Conservation (phyloP, 73 alveolate species). For the Diophrys appendiculata region DNA sequence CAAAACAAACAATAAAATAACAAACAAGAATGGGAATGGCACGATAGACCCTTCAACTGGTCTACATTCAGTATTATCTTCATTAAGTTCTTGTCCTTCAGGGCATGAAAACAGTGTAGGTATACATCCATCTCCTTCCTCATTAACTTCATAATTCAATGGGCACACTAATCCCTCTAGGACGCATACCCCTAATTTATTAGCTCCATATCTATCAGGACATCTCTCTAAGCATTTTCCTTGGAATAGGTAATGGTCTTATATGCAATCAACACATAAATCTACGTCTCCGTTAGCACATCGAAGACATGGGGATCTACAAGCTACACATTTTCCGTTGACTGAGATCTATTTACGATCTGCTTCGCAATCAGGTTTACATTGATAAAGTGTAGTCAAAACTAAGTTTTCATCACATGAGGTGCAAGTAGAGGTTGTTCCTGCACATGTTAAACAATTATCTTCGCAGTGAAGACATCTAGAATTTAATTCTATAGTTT, state of each 20-base stretch:
- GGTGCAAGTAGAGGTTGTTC: constrained; percentile 25
- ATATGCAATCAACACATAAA: constrained; percentile 43
- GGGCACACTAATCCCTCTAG: constrained; percentile 62
- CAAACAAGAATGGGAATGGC: constrained; percentile 61
- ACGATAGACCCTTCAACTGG: constrained; percentile 50
- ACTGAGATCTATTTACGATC: neutral
- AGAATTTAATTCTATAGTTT: neutral
- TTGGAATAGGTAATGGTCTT: constrained; percentile 21
- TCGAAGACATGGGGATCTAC: neutral
- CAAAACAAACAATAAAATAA: constrained; percentile 29
- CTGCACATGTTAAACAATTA: constrained; percentile 24
- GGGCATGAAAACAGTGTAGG: constrained; percentile 25
- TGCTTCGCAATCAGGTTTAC: neutral
- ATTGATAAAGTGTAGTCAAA: neutral
- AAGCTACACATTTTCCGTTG: neutral
- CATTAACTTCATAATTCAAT: constrained; percentile 27
- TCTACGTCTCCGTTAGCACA: constrained; percentile 12
- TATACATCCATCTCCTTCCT: constrained; percentile 55
- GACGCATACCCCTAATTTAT: constrained; percentile 38
- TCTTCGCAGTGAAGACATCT: neutral
- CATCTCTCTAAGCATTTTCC: constrained; percentile 47
- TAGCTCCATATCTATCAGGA: constrained; percentile 44
- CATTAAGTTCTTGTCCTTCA: constrained; percentile 38
- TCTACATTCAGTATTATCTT: constrained; percentile 48
- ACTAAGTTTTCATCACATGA: constrained; percentile 17